phyloP scores from a whole-genome alignment of 305 asterid species.

The Fraxinus baroniana region DNA sequence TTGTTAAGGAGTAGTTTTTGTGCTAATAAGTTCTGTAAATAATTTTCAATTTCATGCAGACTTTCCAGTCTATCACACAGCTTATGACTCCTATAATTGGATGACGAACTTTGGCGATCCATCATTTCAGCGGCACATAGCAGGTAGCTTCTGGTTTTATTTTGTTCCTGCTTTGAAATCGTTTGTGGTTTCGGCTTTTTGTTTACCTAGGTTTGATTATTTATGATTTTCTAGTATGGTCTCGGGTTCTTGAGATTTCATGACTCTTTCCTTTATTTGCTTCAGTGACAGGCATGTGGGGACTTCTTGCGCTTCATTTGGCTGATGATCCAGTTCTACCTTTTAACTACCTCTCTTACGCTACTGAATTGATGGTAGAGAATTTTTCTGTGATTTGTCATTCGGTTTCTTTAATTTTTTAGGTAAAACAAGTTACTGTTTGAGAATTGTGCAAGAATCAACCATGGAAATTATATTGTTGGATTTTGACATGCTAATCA shows the following conservation, averaged over 20 bases:
- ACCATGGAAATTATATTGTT: neutral
- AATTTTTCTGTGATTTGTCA: neutral
- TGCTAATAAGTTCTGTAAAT: conserved; percentile 18
- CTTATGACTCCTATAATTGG: conserved; percentile 91
- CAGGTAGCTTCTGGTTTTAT: conserved; percentile 46
- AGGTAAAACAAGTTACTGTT: neutral
- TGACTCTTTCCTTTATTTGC: conserved; percentile 13
- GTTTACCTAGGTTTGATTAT: neutral
- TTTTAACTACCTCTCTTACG: conserved; percentile 76
- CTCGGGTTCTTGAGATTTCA: neutral
- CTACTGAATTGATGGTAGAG: conserved; percentile 65
- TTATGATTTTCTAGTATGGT: neutral
- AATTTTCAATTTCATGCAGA: conserved; percentile 46
- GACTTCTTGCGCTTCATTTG: conserved; percentile 80
- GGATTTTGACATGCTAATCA: neutral
- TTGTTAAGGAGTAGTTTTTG: neutral
- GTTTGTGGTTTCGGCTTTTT: neutral
- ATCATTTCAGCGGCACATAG: conserved; percentile 73
- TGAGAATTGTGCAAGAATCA: neutral
- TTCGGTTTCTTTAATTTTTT: neutral
- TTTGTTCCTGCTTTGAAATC: neutral
- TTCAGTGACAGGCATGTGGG: conserved; percentile 84
- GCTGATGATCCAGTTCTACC: conserved; percentile 82
- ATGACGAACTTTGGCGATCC: conserved; percentile 83
- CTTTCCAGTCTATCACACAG: conserved; percentile 96